These are phyloP conservation scores for Fraxinus angustifolia DNA, from an alignment of 305 asterid genomes.

Conservation along the genomic window DNA sequence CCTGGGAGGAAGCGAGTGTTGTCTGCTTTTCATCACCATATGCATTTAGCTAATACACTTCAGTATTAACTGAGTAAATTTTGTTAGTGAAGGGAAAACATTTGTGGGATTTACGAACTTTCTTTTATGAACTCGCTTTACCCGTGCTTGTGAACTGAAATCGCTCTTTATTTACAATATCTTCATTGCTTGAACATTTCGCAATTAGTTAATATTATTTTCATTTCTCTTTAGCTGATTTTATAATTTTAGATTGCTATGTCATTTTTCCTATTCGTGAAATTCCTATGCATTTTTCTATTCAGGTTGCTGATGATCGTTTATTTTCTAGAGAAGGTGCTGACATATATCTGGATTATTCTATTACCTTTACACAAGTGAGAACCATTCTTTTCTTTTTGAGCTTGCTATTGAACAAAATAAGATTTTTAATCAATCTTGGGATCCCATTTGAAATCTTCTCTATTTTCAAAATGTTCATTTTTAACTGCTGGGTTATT, in stretches of 20 bases:
- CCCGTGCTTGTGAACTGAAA: neutral
- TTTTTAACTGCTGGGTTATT: neutral
- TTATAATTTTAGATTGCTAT: neutral
- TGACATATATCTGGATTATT: slow-evolving; percentile 71
- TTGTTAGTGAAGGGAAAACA: neutral
- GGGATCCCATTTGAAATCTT: neutral
- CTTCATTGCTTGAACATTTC: slow-evolving; percentile 6
- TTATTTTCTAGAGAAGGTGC: slow-evolving; percentile 74
- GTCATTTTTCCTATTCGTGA: slow-evolving; percentile 8
- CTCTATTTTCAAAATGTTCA: neutral
- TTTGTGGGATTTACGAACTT: slow-evolving; percentile 13
- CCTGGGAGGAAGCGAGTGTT: neutral
- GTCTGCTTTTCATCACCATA: slow-evolving; percentile 2
- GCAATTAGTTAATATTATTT: slow-evolving; percentile 6
- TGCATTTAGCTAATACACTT: neutral
- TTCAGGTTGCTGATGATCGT: slow-evolving; percentile 73
- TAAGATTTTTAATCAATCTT: neutral
- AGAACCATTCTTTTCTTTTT: slow-evolving; percentile 27
- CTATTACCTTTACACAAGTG: slow-evolving; percentile 77
- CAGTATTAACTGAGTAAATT: neutral
- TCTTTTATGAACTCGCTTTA: neutral
- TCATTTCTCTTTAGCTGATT: slow-evolving; percentile 4
- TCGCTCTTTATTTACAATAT: neutral
- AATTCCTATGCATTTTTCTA: slow-evolving; percentile 13
- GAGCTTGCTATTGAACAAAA: neutral